These are phyloP conservation scores for Penicillium diatomitis DNA, from an alignment of 495 filamentous ascomycete species.

Conservation along the genomic window DNA sequence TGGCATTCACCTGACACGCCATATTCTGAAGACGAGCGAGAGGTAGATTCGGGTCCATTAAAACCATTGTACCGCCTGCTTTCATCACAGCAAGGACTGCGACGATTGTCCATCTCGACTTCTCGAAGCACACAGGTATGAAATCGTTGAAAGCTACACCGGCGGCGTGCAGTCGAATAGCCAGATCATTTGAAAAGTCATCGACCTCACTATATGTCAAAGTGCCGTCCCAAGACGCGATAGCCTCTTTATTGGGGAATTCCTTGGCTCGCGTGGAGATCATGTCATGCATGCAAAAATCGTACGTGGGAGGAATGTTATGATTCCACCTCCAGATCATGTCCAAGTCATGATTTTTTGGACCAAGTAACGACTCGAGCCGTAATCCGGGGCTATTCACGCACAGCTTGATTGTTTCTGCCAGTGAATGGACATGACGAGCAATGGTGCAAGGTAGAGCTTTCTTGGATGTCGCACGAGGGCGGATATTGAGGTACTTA, in stretches of 20 bases:
- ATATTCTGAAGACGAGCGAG: slow-evolving; percentile 33
- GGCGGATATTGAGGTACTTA: slow-evolving; percentile 16
- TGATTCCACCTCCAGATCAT: slow-evolving; percentile 30
- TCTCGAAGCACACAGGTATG: slow-evolving; percentile 38
- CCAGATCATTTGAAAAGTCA: slow-evolving; percentile 23
- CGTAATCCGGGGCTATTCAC: slow-evolving; percentile 12
- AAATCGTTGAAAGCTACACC: slow-evolving; percentile 26
- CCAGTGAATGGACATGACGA: slow-evolving; percentile 20
- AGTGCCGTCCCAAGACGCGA: slow-evolving; percentile 40
- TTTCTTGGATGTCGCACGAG: slow-evolving; percentile 19
- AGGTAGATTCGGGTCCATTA: slow-evolving; percentile 31
- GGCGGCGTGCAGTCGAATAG: slow-evolving; percentile 14
- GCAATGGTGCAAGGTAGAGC: slow-evolving; percentile 26
- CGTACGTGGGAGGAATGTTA: slow-evolving; percentile 18
- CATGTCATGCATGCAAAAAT: slow-evolving; percentile 39
- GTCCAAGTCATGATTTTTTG: slow-evolving; percentile 19
- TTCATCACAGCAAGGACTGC: slow-evolving; percentile 38
- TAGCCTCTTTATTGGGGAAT: slow-evolving; percentile 26
- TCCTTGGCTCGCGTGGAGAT: slow-evolving; percentile 26
- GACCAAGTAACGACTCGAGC: slow-evolving; percentile 18
- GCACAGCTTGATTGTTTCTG: slow-evolving; percentile 22
- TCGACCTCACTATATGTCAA: slow-evolving; percentile 39
- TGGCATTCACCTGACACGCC: slow-evolving; percentile 23
- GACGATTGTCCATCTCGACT: slow-evolving; percentile 38
- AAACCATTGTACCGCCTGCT: slow-evolving; percentile 27